Percentiles rank a stretch among this genome's conserved stretches.
Conservation (phyloP, 371 early-diverging fungal species). For the Mucor irregularis region DNA sequence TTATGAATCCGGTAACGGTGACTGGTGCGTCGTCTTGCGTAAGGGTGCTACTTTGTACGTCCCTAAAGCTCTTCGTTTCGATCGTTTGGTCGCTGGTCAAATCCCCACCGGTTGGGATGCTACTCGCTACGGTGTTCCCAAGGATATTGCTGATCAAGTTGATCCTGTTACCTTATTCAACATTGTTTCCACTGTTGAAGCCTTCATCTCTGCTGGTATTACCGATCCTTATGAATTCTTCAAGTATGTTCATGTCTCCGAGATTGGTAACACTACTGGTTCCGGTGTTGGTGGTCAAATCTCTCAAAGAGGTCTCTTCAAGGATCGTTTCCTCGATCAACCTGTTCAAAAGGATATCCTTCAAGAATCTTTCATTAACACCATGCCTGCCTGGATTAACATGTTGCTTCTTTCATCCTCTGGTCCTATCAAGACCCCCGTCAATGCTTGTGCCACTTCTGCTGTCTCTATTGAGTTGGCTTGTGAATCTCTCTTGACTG, state of each 20-base stretch:
- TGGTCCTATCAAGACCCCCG: conserved; percentile 97
- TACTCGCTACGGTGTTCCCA: conserved; percentile 92
- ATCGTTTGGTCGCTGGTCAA: conserved; percentile 94
- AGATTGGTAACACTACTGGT: conserved; percentile 92
- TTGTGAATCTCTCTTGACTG: conserved; percentile 86
- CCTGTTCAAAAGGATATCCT: conserved; percentile 93
- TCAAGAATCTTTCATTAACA: conserved; percentile 95
- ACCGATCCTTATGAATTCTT: conserved; percentile 98
- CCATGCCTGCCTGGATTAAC: conserved; percentile 97
- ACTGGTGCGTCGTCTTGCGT: conserved; percentile 81
- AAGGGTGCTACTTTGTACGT: conserved; percentile 89
- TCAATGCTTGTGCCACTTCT: conserved; percentile 94
- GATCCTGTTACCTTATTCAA: conserved; percentile 89
- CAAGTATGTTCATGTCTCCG: conserved; percentile 93
- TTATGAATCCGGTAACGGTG: conserved; percentile 65
- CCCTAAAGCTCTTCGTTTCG: conserved; percentile 94
- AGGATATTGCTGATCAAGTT: conserved; percentile 90
- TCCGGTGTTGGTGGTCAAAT: conserved; percentile 87
- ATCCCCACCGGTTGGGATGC: conserved; percentile 96
- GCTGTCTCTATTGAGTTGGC: conserved; percentile 92
- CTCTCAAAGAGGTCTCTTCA: conserved; percentile 80
- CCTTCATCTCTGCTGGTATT: conserved; percentile 89
- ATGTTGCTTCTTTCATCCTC: conserved; percentile 92
- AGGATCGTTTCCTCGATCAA: conserved; percentile 77
- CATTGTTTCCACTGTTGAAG: conserved; percentile 92